These are phyloP conservation scores for Boletellus sp. DNA, from an alignment of 768 basidiomycete species.

Conservation along the genomic window DNA sequence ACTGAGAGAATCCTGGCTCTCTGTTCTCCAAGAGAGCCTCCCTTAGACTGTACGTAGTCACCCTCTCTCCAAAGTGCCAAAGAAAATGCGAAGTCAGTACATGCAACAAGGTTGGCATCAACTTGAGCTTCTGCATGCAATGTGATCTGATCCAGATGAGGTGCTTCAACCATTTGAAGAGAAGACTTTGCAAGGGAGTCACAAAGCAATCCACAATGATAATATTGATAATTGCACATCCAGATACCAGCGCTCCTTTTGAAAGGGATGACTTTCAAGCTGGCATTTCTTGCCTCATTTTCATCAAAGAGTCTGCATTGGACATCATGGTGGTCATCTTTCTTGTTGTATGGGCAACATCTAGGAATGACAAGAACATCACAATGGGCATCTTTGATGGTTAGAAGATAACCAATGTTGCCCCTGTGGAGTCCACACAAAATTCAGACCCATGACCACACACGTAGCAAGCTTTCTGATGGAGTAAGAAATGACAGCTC, in stretches of 20 bases:
- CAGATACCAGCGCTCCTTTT: too few species aligned
- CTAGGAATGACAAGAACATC: not conserved
- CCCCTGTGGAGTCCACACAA: not conserved
- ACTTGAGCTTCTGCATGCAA: not conserved
- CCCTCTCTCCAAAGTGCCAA: not conserved
- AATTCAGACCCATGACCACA: not conserved
- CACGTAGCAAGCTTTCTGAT: not conserved
- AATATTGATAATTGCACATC: too few species aligned
- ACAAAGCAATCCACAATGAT: too few species aligned
- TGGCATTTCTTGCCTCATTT: too few species aligned
- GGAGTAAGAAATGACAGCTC: not conserved
- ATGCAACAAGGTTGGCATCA: not conserved
- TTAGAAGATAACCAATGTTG: not conserved
- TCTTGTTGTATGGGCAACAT: too few species aligned
- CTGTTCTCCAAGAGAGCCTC: not conserved
- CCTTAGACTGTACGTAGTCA: not conserved
- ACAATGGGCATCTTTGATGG: not conserved
- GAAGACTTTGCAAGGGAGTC: too few species aligned
- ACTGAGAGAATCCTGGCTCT: not conserved
- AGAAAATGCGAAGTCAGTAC: not conserved
- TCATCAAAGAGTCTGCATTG: too few species aligned
- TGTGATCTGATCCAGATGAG: too few species aligned
- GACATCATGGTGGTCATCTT: too few species aligned
- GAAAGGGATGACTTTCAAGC: too few species aligned
- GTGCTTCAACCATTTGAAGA: too few species aligned